A percentile compares a stretch with the other conserved stretches of the same genome.
These are phyloP conservation scores for Mycena latifolia DNA, from an alignment of 768 basidiomycete species.

Conservation along the genomic window DNA sequence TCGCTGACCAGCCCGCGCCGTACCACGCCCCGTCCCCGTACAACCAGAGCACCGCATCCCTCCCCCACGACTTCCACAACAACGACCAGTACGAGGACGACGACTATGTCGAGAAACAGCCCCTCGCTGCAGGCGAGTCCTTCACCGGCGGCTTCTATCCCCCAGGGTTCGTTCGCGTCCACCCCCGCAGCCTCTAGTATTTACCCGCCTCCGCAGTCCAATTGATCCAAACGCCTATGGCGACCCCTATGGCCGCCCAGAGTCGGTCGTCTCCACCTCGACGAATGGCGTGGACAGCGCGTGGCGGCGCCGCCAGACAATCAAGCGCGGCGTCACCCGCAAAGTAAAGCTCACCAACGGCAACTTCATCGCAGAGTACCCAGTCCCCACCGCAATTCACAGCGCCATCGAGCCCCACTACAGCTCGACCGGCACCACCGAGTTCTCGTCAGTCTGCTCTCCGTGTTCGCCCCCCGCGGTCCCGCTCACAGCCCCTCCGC, in stretches of 20 bases:
- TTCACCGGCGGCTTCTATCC: constrained; percentile 80
- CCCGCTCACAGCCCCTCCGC: constrained; percentile 2
- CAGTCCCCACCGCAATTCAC: constrained; percentile 86
- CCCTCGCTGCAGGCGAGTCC: constrained; percentile 70
- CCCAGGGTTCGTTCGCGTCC: constrained; percentile 60
- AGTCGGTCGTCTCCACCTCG: constrained; percentile 64
- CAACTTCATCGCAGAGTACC: constrained; percentile 92
- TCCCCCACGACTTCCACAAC: constrained; percentile 65
- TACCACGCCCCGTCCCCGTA: constrained; percentile 62
- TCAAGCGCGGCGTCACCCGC: constrained; percentile 93
- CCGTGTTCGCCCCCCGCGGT: too few relatives aligned
- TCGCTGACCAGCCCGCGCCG: constrained; percentile 65
- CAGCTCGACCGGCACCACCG: constrained; percentile 78
- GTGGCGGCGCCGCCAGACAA: constrained; percentile 86
- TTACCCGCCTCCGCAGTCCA: constrained; percentile 44
- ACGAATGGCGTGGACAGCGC: constrained; percentile 71
- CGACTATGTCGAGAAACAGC: constrained; percentile 82
- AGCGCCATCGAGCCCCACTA: constrained; percentile 88
- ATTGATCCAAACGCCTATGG: constrained; percentile 73
- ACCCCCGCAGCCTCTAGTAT: constrained; percentile 17
- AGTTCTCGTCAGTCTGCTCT: constrained; percentile 88
- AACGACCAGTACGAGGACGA: constrained; percentile 67
- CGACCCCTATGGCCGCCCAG: constrained; percentile 73
- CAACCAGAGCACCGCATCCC: constrained; percentile 64
- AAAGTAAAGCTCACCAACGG: constrained; percentile 93